These are phyloP conservation scores for Hypoxylon sp. DNA, from an alignment of 2,329 filamentous ascomycete genomes.

Conservation along the genomic window DNA sequence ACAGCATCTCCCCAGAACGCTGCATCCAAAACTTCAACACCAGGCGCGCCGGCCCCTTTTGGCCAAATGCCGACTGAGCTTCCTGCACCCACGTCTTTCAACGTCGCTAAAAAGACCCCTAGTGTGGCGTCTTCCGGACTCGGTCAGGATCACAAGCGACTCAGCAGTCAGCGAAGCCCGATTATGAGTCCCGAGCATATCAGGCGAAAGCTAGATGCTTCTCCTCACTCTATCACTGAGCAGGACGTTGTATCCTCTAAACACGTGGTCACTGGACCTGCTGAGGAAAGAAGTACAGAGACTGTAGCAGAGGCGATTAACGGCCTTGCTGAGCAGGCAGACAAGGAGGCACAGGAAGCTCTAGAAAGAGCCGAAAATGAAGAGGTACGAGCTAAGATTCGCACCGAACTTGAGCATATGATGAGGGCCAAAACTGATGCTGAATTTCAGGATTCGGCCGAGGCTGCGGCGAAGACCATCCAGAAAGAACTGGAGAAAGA, in stretches of 20 bases:
- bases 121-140: slow-evolving; percentile 55
- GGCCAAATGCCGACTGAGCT: slow-evolving; percentile 49
- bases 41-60: slow-evolving; percentile 46
- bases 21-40: slow-evolving; percentile 58
- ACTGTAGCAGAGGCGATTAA: slow-evolving; percentile 78
- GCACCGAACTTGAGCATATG: slow-evolving; percentile 64
- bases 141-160: slow-evolving; percentile 58
- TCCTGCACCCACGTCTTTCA: slow-evolving; percentile 56
- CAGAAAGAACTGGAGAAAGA: slow-evolving; percentile 68
- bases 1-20: slow-evolving; percentile 58
- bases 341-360: slow-evolving; percentile 73
- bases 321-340: slow-evolving; percentile 69
- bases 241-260: slow-evolving; percentile 30
- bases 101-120: slow-evolving; percentile 66
- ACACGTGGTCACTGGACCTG: slow-evolving; percentile 14
- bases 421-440: slow-evolving; percentile 65
- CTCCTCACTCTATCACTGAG: slow-evolving; percentile 49
- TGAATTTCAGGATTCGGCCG: slow-evolving; percentile 66
- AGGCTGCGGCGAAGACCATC: slow-evolving; percentile 62
- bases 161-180: slow-evolving; percentile 60
- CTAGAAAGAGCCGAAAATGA: slow-evolving; percentile 68
- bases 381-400: slow-evolving; percentile 63
- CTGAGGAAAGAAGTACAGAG: slow-evolving; percentile 63
- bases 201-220: slow-evolving; percentile 51
- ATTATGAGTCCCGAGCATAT: slow-evolving; percentile 60